Conservation (phyloP, 805 yeast genomes). For the Ogataea glucozyma region DNA sequence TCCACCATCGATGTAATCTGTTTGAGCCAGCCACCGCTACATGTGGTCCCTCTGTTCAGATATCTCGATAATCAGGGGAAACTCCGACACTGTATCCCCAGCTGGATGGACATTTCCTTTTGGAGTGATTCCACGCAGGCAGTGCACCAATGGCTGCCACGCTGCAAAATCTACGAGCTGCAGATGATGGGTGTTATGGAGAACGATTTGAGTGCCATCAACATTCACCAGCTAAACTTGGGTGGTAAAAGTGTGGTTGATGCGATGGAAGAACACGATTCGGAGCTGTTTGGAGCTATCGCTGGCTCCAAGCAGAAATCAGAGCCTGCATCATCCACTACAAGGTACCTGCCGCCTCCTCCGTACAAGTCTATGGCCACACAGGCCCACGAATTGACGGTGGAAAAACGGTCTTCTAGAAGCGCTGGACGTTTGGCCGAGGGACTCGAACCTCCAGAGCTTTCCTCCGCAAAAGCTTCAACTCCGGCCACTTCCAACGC, state of each 20-base stretch:
- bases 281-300: slow-evolving; percentile 50
- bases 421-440: slow-evolving; percentile 6
- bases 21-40: slow-evolving; percentile 87
- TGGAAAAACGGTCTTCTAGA: slow-evolving; percentile 2
- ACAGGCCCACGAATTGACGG: slow-evolving; percentile 6
- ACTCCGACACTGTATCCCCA: slow-evolving; percentile 78
- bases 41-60: slow-evolving; percentile 85
- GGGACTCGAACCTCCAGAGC: slow-evolving; percentile 27
- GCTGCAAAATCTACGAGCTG: slow-evolving; percentile 89
- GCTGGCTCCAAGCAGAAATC: no score
- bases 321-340: no score
- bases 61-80: slow-evolving; percentile 54
- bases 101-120: slow-evolving; percentile 93
- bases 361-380: no score
- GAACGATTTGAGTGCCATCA: slow-evolving; percentile 72
- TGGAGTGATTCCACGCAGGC: slow-evolving; percentile 63
- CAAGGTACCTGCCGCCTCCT: no score
- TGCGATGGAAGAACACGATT: slow-evolving; percentile 71
- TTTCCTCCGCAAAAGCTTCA: slow-evolving; percentile 26
- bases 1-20: slow-evolving; percentile 87
- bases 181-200: slow-evolving; percentile 99
- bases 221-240: slow-evolving; percentile 57
- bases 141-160: slow-evolving; percentile 79
- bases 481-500: slow-evolving; percentile 37
- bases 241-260: slow-evolving; percentile 44